Evolutionary conservation across 176 grass and related monocot species (phyloP).

Genomic region (Thalia dealbata): DNA sequence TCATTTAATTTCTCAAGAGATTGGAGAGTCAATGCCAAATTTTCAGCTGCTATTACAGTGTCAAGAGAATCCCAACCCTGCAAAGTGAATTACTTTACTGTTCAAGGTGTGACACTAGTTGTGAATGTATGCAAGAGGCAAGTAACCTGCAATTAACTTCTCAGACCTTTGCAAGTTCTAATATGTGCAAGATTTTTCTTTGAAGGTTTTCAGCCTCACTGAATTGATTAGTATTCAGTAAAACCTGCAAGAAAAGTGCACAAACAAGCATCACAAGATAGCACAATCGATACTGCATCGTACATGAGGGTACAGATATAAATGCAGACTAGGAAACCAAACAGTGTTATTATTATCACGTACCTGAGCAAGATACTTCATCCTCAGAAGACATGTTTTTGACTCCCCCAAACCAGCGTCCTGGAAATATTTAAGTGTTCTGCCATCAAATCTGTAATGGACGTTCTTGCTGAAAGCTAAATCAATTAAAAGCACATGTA

Average conservation of each 20-base stretch:
- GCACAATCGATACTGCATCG: neutral
- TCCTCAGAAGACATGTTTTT: conserved; percentile 47
- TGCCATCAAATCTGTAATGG: conserved; percentile 22
- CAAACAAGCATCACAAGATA: too few species aligned
- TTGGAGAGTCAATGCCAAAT: conserved; percentile 52
- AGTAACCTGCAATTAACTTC: neutral
- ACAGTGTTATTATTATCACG: neutral
- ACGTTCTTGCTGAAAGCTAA: conserved; percentile 1
- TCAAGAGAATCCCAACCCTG: conserved; percentile 86
- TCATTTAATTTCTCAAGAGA: conserved; percentile 49
- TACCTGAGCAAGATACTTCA: conserved; percentile 54
- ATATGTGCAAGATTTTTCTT: conserved; percentile 76
- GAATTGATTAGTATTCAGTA: conserved; percentile 45
- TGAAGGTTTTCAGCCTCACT: conserved; percentile 78
- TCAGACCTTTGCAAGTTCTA: conserved; percentile 66
- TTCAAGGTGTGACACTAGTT: neutral
- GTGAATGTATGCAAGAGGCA: neutral
- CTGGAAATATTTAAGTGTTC: conserved; percentile 31
- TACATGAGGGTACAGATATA: neutral
- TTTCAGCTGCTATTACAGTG: conserved; percentile 48
- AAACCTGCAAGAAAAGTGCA: conserved; percentile 38
- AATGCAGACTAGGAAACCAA: neutral
- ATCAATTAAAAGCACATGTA: conserved; percentile 9
- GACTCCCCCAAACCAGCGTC: conserved; percentile 78
- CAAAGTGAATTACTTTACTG: conserved; percentile 4